These are phyloP conservation scores for Pseudogymnoascus sp. DNA, from an alignment of 2,329 filamentous ascomycete species.

Conservation along the genomic window DNA sequence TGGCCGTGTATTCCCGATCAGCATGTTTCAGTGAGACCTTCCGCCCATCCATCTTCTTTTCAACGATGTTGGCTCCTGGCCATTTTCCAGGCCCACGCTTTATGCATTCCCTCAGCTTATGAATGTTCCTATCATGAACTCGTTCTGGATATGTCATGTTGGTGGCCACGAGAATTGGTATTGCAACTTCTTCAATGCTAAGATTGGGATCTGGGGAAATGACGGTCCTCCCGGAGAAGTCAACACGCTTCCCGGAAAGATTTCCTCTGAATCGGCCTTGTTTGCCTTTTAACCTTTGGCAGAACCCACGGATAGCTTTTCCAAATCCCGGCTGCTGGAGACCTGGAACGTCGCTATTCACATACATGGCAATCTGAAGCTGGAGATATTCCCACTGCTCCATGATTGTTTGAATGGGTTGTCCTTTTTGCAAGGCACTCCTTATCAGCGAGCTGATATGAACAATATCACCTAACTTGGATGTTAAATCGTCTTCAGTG, in stretches of 20 bases:
- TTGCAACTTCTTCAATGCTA: slow-evolving; percentile 85
- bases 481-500: slow-evolving; percentile 93
- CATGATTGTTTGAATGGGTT: slow-evolving; percentile 82
- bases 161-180: slow-evolving; percentile 85
- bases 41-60: slow-evolving; percentile 60
- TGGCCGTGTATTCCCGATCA: slow-evolving; percentile 62
- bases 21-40: slow-evolving; percentile 71
- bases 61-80: slow-evolving; percentile 79
- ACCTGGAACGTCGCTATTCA: slow-evolving; percentile 92
- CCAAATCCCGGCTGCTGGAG: slow-evolving; percentile 81
- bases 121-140: slow-evolving; percentile 75
- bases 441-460: slow-evolving; percentile 84
- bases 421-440: slow-evolving; percentile 72
- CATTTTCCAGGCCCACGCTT: slow-evolving; percentile 68
- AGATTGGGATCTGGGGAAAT: slow-evolving; percentile 96
- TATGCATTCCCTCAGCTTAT: slow-evolving; percentile 69
- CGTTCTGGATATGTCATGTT: slow-evolving; percentile 93
- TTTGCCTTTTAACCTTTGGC: slow-evolving; percentile 92
- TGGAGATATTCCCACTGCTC: slow-evolving; percentile 98
- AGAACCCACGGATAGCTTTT: slow-evolving; percentile 87
- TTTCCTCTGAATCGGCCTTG: slow-evolving; percentile 97
- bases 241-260: slow-evolving; percentile 93
- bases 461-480: slow-evolving; percentile 93
- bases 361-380: slow-evolving; percentile 92
- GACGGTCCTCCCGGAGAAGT: slow-evolving; percentile 95